These are phyloP conservation scores for Tetrahymena elliotti DNA, from an alignment of 73 alveolate genomes.

Conservation along the genomic window DNA sequence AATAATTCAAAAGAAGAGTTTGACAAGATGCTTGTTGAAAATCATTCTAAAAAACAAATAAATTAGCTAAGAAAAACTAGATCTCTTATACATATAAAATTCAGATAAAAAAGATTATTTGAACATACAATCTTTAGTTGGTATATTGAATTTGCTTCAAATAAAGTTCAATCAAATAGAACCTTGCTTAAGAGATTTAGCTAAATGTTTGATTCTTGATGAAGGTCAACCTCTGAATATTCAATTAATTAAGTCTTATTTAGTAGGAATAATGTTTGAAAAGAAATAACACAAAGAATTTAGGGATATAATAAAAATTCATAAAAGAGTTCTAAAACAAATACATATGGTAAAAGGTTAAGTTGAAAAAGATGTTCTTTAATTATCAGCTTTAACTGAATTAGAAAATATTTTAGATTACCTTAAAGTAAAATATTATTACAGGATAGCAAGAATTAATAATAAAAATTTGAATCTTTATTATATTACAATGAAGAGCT, in stretches of 20 bases:
- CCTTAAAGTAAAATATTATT: neutral
- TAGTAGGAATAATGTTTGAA: neutral
- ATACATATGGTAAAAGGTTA: neutral
- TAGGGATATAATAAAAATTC: neutral
- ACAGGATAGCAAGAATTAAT: neutral
- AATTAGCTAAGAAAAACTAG: neutral
- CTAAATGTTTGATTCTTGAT: neutral
- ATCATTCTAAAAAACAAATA: neutral
- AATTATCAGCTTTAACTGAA: neutral
- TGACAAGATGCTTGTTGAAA: neutral
- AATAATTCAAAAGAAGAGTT: neutral
- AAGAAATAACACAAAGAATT: neutral
- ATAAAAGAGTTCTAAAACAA: neutral
- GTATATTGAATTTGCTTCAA: neutral
- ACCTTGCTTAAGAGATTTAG: neutral
- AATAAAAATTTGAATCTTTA: neutral
- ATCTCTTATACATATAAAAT: neutral
- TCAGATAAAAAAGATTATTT: neutral
- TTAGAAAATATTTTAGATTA: neutral
- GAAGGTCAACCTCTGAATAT: neutral
- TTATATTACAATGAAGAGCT: neutral
- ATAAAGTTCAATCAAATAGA: neutral
- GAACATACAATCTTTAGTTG: neutral
- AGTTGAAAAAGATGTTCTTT: too few species aligned
- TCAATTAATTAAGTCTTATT: neutral